A percentile compares a stretch with the other conserved stretches of the same genome.
phyloP scores from a whole-genome alignment of 2,329 filamentous ascomycete species.

The Sphaerulina vaccinii region DNA sequence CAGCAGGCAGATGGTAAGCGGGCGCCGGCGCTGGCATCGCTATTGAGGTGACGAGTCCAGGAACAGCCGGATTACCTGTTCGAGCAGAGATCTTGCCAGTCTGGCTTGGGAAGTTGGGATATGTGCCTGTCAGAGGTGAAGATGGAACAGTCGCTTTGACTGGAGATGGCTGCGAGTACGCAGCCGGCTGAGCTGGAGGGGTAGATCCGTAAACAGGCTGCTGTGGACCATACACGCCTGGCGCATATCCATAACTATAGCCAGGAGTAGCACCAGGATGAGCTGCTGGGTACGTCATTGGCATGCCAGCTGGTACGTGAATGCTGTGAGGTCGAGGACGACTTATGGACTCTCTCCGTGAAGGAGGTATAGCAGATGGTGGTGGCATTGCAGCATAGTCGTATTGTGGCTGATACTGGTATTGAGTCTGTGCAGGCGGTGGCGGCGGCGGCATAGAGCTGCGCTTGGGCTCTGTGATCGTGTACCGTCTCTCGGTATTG shows the following conservation, averaged over 20 bases:
- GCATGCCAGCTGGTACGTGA: conserved; percentile 22
- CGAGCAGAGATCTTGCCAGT: conserved; percentile 29
- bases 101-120: conserved; percentile 21
- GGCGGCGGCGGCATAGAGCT: conserved; percentile 15
- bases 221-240: conserved; percentile 17
- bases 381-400: conserved; percentile 25
- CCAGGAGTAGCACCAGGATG: conserved; percentile 31
- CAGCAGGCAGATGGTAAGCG: conserved; percentile 12
- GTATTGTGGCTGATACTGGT: conserved; percentile 24
- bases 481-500: conserved; percentile 29
- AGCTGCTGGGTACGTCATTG: conserved; percentile 13
- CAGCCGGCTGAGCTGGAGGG: conserved; percentile 24
- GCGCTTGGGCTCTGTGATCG: conserved; percentile 10
- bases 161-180: conserved; percentile 28
- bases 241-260: conserved; percentile 25
- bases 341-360: conserved; percentile 19
- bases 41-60: conserved; percentile 22
- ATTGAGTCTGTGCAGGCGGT: background rate
- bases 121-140: conserved; percentile 13
- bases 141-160: conserved; percentile 16
- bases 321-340: conserved; percentile 29
- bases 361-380: conserved; percentile 18
- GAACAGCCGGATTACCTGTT: conserved; percentile 20
- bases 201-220: conserved; percentile 20
- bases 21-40: conserved; percentile 10